phyloP scores from a whole-genome alignment of 108 stramenopile genomes.

The Seminavis robusta region DNA sequence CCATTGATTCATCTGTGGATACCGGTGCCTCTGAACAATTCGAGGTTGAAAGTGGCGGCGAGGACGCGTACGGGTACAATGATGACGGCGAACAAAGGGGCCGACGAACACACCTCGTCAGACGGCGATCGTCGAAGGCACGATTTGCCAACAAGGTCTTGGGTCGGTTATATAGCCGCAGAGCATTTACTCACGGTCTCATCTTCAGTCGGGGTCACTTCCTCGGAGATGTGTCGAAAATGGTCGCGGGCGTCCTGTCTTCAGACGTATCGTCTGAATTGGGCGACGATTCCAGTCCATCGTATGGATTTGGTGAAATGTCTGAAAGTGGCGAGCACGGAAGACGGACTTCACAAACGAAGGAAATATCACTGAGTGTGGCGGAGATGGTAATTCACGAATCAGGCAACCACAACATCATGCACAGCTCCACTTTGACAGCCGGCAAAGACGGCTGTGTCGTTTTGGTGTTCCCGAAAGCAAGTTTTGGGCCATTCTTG shows the following conservation, averaged over 20 bases:
- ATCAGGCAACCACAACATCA: constrained; percentile 32
- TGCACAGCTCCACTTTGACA: constrained; percentile 80
- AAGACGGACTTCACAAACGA: constrained; percentile 1
- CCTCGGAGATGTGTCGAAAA: constrained; percentile 83
- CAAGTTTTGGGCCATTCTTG: constrained; percentile 70
- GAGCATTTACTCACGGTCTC: constrained; percentile 75
- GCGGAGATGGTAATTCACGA: constrained; percentile 52
- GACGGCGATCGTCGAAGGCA: constrained; percentile 55
- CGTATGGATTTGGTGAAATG: constrained; percentile 46
- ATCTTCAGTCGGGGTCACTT: constrained; percentile 87
- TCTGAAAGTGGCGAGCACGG: constrained; percentile 24
- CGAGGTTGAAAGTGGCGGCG: constrained; percentile 22
- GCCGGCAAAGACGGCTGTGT: constrained; percentile 86
- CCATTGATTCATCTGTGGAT: not conserved
- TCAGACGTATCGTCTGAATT: constrained; percentile 23
- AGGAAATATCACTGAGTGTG: constrained; percentile 24
- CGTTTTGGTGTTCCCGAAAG: constrained; percentile 67
- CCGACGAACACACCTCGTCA: constrained; percentile 16
- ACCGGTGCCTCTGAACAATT: constrained; percentile 3
- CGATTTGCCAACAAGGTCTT: constrained; percentile 82
- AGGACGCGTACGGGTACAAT: constrained; percentile 13
- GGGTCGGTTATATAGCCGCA: constrained; percentile 68
- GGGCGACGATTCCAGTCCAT: constrained; percentile 10
- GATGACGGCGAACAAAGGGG: constrained; percentile 12
- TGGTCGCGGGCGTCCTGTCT: constrained; percentile 71